Evolutionary conservation across 345 rosid species (phyloP).

Genomic region (Sonneratia alba): DNA sequence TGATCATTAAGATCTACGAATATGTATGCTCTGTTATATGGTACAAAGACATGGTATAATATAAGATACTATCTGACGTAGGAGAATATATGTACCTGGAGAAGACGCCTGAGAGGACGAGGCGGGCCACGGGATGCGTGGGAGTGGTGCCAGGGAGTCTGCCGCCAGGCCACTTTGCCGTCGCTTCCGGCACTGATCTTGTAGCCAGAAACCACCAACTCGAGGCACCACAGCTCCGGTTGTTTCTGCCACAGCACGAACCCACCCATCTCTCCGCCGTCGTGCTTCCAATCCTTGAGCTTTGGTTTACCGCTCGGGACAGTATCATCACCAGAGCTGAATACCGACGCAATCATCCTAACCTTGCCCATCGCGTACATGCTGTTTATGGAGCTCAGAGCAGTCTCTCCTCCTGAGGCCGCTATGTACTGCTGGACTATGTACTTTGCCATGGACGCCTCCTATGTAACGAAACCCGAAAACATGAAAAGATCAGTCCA

Average conservation of each 20-base stretch:
- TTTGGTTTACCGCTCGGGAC: conserved; percentile 34
- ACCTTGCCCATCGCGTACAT: conserved; percentile 97
- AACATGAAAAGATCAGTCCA: neutral
- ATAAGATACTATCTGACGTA: too few species aligned
- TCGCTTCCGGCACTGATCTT: conserved; percentile 94
- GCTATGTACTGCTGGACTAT: conserved; percentile 88
- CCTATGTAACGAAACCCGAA: conserved; percentile 25
- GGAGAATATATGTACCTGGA: conserved; percentile 38
- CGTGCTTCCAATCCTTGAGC: conserved; percentile 33
- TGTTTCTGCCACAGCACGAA: conserved; percentile 89
- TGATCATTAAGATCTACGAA: too few species aligned
- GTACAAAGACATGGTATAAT: too few species aligned
- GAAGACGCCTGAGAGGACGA: conserved; percentile 71
- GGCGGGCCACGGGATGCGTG: conserved; percentile 87
- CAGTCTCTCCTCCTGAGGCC: conserved; percentile 78
- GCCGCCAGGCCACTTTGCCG: conserved; percentile 85
- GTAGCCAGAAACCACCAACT: conserved; percentile 76
- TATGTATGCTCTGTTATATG: too few species aligned
- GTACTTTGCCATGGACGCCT: conserved; percentile 81
- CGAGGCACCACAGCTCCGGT: conserved; percentile 82
- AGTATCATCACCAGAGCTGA: conserved; percentile 55
- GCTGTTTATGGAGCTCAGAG: conserved; percentile 49
- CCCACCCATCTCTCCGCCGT: conserved; percentile 72
- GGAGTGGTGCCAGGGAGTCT: conserved; percentile 90
- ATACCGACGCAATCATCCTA: conserved; percentile 77